Conservation (phyloP, 2,329 filamentous ascomycete species). For the Botrytis byssoidea region DNA sequence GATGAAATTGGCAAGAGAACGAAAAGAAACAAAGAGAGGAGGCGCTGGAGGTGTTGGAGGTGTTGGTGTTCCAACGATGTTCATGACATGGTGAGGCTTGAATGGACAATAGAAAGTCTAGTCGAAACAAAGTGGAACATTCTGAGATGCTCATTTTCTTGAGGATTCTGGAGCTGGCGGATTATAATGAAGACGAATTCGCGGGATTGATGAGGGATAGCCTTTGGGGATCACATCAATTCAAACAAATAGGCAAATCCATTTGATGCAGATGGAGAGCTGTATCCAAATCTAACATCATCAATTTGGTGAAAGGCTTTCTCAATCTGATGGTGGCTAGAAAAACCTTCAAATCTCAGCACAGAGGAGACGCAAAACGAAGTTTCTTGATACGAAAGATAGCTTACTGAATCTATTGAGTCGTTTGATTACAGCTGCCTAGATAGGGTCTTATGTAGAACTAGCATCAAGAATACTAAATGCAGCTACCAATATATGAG, state of each 20-base stretch:
- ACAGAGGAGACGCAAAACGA: not conserved
- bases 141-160: not conserved
- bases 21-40: not conserved
- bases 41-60: not conserved
- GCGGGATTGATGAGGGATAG: not conserved
- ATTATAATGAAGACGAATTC: not conserved
- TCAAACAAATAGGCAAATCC: not conserved
- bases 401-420: not conserved
- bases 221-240: not conserved
- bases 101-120: not conserved
- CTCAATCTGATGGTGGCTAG: not conserved
- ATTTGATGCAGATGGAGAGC: not conserved
- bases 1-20: conserved; percentile 24
- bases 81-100: not conserved
- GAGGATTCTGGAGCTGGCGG: not conserved
- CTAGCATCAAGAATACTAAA: not conserved
- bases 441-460: not conserved
- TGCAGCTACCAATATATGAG: not conserved
- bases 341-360: not conserved
- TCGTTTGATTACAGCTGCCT: not conserved
- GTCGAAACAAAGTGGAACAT: not conserved
- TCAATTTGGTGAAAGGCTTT: not conserved
- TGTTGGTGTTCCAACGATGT: not conserved
- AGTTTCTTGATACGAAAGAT: not conserved
- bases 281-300: not conserved